Evolutionary conservation across 495 filamentous ascomycete species (phyloP).

Genomic region (Neurospora intermedia): DNA sequence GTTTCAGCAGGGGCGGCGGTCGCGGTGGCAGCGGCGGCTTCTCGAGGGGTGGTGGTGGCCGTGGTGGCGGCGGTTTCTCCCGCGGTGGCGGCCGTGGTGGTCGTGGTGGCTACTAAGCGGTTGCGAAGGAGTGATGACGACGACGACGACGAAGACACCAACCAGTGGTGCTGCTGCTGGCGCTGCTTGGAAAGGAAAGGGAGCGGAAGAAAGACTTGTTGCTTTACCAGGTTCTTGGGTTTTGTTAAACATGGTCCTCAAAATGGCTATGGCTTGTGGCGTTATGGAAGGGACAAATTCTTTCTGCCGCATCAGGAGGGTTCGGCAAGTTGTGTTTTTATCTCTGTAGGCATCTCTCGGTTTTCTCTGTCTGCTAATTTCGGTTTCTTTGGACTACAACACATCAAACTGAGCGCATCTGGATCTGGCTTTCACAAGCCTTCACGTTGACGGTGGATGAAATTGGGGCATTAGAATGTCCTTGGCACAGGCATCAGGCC

Average conservation of each 20-base stretch:
- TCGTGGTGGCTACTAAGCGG: constrained; percentile 8
- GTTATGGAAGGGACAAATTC: neutral
- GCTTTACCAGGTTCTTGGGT: neutral
- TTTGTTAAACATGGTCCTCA: neutral
- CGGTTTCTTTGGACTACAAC: neutral
- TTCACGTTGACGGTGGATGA: neutral
- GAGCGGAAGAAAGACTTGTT: neutral
- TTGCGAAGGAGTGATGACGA: neutral
- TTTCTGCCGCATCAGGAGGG: neutral
- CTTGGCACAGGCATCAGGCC: neutral
- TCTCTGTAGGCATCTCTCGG: neutral
- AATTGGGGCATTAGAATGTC: neutral
- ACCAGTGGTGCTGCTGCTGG: neutral
- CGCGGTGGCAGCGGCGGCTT: constrained; percentile 12
- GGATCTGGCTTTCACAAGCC: neutral
- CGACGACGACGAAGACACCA: neutral
- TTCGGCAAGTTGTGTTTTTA: neutral
- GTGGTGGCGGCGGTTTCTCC: constrained; percentile 13
- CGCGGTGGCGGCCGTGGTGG: constrained; percentile 13
- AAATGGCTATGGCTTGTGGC: neutral
- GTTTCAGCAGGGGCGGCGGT: constrained; percentile 16
- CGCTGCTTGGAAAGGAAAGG: neutral
- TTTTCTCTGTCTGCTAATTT: neutral
- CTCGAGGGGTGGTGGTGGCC: constrained; percentile 15
- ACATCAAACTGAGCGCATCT: neutral